Percentiles rank a stretch among this genome's conserved stretches.
Conservation (phyloP, 2,329 filamentous ascomycete species). For the Cryphonectria radicalis region DNA sequence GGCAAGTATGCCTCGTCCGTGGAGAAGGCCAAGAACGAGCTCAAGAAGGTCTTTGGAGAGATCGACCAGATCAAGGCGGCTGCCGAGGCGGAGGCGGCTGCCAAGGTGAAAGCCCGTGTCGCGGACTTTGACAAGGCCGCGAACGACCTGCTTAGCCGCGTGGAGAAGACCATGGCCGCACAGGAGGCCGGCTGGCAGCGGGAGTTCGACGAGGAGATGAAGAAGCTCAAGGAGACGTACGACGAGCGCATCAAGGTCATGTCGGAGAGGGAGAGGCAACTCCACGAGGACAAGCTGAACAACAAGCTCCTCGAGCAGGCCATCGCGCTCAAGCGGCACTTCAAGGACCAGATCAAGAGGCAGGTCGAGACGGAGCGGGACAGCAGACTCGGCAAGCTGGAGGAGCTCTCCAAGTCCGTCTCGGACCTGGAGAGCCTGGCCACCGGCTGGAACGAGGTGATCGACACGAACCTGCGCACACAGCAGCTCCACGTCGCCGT, state of each 20-base stretch:
- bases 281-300: slow-evolving; percentile 80
- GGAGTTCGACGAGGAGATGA: slow-evolving; percentile 86
- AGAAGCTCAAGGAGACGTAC: slow-evolving; percentile 76
- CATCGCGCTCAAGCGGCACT: slow-evolving; percentile 83
- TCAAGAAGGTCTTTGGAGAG: slow-evolving; percentile 77
- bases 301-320: slow-evolving; percentile 92
- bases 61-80: slow-evolving; percentile 74
- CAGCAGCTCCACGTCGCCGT: slow-evolving; percentile 96
- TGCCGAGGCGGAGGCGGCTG: slow-evolving; percentile 72
- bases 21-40: slow-evolving; percentile 81
- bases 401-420: slow-evolving; percentile 77
- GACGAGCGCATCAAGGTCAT: slow-evolving; percentile 79
- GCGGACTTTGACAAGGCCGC: slow-evolving; percentile 86
- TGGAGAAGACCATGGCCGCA: slow-evolving; percentile 79
- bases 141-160: slow-evolving; percentile 82
- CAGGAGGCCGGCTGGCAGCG: slow-evolving; percentile 84
- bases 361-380: slow-evolving; percentile 88
- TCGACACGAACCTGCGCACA: slow-evolving; percentile 88
- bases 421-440: slow-evolving; percentile 86
- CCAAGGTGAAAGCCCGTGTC: slow-evolving; percentile 72
- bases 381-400: slow-evolving; percentile 83
- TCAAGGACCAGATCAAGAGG: slow-evolving; percentile 75
- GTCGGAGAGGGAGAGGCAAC: slow-evolving; percentile 75
- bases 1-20: slow-evolving; percentile 79
- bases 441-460: slow-evolving; percentile 84